Evolutionary conservation across 345 rosid species (phyloP).

Genomic region (Trapa bicornis): DNA sequence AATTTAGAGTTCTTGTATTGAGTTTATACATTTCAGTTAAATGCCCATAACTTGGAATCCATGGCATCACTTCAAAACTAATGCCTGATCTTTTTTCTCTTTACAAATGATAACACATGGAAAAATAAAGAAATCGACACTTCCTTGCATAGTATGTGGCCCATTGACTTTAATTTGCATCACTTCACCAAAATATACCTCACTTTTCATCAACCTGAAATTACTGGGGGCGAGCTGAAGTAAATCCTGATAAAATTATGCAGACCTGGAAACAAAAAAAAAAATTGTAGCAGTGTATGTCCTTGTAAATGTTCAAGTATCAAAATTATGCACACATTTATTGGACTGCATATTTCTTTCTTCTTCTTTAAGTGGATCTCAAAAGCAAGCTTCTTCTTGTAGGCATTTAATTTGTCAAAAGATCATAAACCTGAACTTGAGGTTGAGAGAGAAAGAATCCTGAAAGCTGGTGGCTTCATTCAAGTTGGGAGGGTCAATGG

Average conservation of each 20-base stretch:
- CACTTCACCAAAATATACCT: neutral
- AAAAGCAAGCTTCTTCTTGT: slow-evolving; percentile 1
- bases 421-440: slow-evolving; percentile 98
- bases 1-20: neutral
- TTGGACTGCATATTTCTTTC: neutral
- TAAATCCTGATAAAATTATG: neutral
- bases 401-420: slow-evolving; percentile 89
- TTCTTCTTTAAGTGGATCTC: neutral
- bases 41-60: neutral
- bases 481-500: slow-evolving; percentile 91
- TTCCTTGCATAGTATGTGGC: neutral
- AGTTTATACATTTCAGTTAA: neutral
- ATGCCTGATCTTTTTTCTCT: neutral
- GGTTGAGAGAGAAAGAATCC: slow-evolving; percentile 77
- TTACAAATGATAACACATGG: neutral
- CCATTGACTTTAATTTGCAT: neutral
- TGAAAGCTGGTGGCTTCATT: slow-evolving; percentile 95
- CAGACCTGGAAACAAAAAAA: neutral
- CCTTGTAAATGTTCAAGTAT: neutral
- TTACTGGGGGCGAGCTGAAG: neutral
- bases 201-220: neutral
- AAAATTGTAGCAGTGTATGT: neutral
- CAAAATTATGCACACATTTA: neutral
- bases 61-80: neutral
- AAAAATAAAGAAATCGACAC: neutral